Evolutionary conservation across 2,329 filamentous ascomycete genomes (phyloP), one percentile per base, ranked within the genome.

Genomic region (Verticillium longisporum): DNA sequence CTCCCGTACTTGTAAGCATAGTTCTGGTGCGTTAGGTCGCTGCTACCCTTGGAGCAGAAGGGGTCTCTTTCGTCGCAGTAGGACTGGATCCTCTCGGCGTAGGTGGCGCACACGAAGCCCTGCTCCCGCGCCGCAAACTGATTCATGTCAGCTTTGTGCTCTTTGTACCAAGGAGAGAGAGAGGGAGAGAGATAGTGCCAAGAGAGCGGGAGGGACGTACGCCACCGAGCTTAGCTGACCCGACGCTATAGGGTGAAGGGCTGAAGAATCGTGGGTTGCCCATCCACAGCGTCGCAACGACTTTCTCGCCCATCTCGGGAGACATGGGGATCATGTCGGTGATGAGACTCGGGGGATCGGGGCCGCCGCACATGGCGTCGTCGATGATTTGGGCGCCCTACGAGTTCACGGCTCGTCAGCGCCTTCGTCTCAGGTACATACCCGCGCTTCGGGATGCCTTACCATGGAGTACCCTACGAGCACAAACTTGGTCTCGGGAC

Each of bases 21-120:
- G 57, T 84, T 80, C 70, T 87, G 82, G 71, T 88, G 86, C 6
- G 81, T 78, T 66, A 82, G 80, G 32, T 79, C 77, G 62, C 88
- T 78, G 66, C 80, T 86, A 57, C 86, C 87, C 53, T 81, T 86
- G 73, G 85, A 89, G 78, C 87, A 89, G 74, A 86, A 88, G 0
- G 85, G 85, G 64, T 89, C 86, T 3, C 81, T 68, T 4, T 80
- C 74, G 66, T 89, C 86, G 71, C 87, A 89, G 77, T 88, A 89
- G 4, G 83, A 85, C 73, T 87, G 76, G 66, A 88, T 83, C 67
- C 83, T 85, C 69, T 65, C 68, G 7, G 73, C 69, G 63, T 72
- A 78, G 26, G 76, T 78, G 10, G 83, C 80, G 74, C 86, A 88
- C 55, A 72, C 73, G 71, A 85, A 88, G 32, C 84, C 83, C 4